These are phyloP conservation scores for Otatea glauca DNA, from an alignment of 176 grass and related monocot genomes.

Conservation along the genomic window DNA sequence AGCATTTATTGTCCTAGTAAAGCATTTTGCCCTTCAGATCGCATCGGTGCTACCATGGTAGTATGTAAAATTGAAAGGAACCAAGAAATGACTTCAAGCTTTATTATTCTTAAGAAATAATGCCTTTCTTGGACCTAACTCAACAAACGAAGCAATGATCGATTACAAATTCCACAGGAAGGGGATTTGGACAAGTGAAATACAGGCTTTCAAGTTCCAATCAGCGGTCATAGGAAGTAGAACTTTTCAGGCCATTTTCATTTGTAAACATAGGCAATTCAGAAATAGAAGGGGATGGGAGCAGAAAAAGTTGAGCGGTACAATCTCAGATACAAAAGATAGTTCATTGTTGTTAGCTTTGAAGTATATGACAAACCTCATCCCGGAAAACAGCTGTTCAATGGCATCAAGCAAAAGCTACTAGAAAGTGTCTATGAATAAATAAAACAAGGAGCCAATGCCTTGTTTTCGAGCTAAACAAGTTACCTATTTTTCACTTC, in stretches of 20 bases:
- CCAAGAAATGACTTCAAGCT: constrained; percentile 16
- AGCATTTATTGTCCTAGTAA: neutral
- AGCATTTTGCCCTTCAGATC: neutral
- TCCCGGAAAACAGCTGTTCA: neutral
- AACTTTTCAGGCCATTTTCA: neutral
- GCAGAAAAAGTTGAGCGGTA: neutral
- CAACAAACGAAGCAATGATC: neutral
- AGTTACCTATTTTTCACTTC: constrained; percentile 86
- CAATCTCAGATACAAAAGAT: neutral
- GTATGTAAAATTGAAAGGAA: neutral
- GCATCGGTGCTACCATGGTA: neutral
- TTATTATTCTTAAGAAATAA: neutral
- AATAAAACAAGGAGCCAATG: constrained; percentile 14
- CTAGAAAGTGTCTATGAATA: neutral
- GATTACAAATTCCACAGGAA: constrained; percentile 1
- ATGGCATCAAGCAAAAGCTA: neutral
- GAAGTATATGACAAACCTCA: neutral
- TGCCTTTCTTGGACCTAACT: neutral
- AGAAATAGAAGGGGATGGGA: neutral
- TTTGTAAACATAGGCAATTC: constrained; percentile 5
- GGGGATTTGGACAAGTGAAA: neutral
- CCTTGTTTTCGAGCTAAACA: constrained; percentile 20
- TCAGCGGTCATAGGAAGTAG: neutral
- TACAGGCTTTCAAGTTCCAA: neutral
- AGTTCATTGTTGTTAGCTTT: neutral